Evolutionary conservation across 768 basidiomycete species (phyloP).

Genomic region (Leccinum aurantiacum): DNA sequence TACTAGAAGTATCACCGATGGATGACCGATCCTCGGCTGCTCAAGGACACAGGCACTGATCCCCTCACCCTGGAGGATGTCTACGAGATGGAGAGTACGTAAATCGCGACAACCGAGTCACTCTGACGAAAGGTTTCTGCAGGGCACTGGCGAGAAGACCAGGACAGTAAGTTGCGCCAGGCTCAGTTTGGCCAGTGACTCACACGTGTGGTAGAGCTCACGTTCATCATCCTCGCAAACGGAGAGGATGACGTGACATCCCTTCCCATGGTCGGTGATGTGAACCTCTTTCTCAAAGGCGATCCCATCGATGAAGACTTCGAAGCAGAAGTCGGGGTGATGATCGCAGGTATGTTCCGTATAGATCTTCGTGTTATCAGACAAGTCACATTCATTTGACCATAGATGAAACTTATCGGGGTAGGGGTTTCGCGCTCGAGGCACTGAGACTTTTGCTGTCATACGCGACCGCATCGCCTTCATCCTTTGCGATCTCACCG

Average conservation of each 20-base stretch:
- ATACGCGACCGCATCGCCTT: constrained; percentile 57
- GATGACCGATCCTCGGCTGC: constrained; percentile 79
- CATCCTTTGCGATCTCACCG: constrained; percentile 12
- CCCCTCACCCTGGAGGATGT: constrained; percentile 79
- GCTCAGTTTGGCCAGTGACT: background rate
- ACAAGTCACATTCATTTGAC: background rate
- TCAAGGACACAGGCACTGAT: constrained; percentile 81
- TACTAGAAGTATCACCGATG: constrained; percentile 83
- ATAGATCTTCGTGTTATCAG: background rate
- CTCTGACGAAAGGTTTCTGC: background rate
- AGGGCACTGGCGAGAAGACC: constrained; percentile 87
- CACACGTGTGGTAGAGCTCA: constrained; percentile 56
- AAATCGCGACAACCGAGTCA: background rate
- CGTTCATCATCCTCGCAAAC: constrained; percentile 79
- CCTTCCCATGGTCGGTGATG: constrained; percentile 84
- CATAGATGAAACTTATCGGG: constrained; percentile 63
- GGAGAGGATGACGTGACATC: constrained; percentile 30
- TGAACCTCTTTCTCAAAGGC: constrained; percentile 84
- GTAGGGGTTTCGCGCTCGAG: constrained; percentile 63
- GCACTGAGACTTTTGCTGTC: constrained; percentile 65
- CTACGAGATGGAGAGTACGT: constrained; percentile 83
- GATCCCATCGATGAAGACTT: constrained; percentile 41
- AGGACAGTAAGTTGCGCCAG: constrained; percentile 57
- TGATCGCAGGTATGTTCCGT: constrained; percentile 74
- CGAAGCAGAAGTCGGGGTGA: constrained; percentile 86